phyloP scores from a whole-genome alignment of 2,329 filamentous ascomycete genomes.

The Paraphaeosphaeria minitans region DNA sequence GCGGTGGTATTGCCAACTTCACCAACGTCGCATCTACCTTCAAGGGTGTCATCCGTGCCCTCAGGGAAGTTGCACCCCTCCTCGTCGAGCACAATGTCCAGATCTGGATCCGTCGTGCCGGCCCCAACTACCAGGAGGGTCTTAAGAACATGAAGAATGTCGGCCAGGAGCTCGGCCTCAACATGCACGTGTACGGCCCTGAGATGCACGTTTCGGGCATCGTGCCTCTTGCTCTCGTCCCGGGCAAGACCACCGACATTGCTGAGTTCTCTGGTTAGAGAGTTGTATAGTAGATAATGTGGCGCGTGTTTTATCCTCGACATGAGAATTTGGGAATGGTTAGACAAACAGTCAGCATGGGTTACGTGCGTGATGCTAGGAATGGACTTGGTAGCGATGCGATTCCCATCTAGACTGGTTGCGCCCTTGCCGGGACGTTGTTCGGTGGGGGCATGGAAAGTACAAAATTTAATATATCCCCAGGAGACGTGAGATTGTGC shows the following conservation, averaged over 20 bases:
- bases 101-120: conserved; percentile 91
- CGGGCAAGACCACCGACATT: conserved; percentile 64
- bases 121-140: conserved; percentile 99
- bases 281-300: conserved; percentile 35
- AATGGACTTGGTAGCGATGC: neutral
- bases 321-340: conserved; percentile 31
- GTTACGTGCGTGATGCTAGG: neutral
- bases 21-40: conserved; percentile 99
- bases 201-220: conserved; percentile 94
- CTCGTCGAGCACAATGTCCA: conserved; percentile 96
- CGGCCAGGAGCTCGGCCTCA: conserved; percentile 87
- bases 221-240: conserved; percentile 81
- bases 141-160: conserved; percentile 99
- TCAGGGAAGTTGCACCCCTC: conserved; percentile 84
- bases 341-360: conserved; percentile 39
- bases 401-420: conserved; percentile 8
- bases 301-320: conserved; percentile 15
- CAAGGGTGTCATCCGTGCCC: conserved; percentile 98
- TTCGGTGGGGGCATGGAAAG: conserved; percentile 8
- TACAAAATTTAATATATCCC: conserved; percentile 14
- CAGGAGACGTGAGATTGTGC: neutral
- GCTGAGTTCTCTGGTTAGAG: conserved; percentile 64
- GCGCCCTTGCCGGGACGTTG: conserved; percentile 6
- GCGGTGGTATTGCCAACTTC: conserved; percentile 99
- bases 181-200: conserved; percentile 88